Evolutionary conservation across 2,329 filamentous ascomycete genomes (phyloP).

Genomic region (Stagonosporopsis rhizophila): DNA sequence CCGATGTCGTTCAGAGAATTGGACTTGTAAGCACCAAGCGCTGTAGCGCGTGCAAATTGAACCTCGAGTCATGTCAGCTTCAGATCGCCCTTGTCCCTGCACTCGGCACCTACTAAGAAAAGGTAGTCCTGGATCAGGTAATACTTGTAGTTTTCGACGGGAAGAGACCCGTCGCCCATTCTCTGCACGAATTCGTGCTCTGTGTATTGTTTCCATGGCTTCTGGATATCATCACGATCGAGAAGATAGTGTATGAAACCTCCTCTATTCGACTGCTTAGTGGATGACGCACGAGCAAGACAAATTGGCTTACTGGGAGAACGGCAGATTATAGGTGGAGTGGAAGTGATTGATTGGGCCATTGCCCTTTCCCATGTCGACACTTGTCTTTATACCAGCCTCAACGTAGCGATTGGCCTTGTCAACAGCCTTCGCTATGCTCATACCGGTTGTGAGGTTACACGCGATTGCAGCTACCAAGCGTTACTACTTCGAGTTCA

Average conservation of each 20-base stretch:
- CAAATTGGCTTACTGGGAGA: conserved; percentile 62
- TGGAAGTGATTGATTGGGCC: conserved; percentile 83
- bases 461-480: conserved; percentile 74
- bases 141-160: conserved; percentile 78
- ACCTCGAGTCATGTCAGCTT: conserved; percentile 59
- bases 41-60: conserved; percentile 87
- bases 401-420: conserved; percentile 75
- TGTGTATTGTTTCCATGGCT: conserved; percentile 76
- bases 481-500: background rate
- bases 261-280: conserved; percentile 53
- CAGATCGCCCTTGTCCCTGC: background rate
- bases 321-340: conserved; percentile 71
- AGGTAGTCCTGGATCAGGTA: conserved; percentile 94
- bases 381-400: conserved; percentile 71
- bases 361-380: conserved; percentile 68
- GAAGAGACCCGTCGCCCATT: conserved; percentile 77
- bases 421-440: conserved; percentile 67
- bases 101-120: conserved; percentile 69
- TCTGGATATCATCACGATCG: conserved; percentile 74
- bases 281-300: background rate
- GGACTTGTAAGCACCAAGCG: conserved; percentile 84
- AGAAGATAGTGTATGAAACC: conserved; percentile 86
- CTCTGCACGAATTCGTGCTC: conserved; percentile 82
- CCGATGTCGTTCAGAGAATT: conserved; percentile 76
- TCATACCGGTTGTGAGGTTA: conserved; percentile 68